Evolutionary conservation across 2,329 filamentous ascomycete species (phyloP), one percentile per base, ranked within the genome.

Genomic region (Colletotrichum sp.): DNA sequence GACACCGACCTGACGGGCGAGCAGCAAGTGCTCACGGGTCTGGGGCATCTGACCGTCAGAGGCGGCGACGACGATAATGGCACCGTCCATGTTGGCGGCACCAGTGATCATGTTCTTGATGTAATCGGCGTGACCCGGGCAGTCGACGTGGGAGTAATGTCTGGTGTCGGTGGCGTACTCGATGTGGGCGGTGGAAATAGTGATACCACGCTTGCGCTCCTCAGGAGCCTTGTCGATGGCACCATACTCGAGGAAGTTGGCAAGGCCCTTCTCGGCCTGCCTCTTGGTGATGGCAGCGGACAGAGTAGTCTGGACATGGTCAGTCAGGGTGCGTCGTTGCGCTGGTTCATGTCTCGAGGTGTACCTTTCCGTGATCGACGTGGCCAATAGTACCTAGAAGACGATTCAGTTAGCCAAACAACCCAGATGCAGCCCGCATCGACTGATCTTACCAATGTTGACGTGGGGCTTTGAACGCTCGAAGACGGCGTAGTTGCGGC

Each of bases 31-130:
- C 90, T 99, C 97, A 88, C 97, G 93, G 80, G 97, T 99, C 92
- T 99, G 98, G 83, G 97, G 97, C 97, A 99, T 99, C 90, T 99
- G 98, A 85, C 97, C 97, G 85, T 99, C 97, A 49, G 96, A 98
- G 81, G 97, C 97, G 81, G 98, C 98, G 82, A 99, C 98, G 80
- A 99, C 97, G 83, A 99, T 98, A 85, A 99, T 96, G 83, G 97
- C 96, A 83, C 97, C 97, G 83, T 99, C 97, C 97, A 99, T 99
- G 91, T 96, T 98, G 83, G 98, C 96, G 78, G 97, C 96, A 93
- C 97, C 97, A 80, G 97, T 99, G 87, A 99, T 99, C 97, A 99
- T 99, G 94, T 99, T 99, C 93, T 99, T 99, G 91, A 99, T 99
- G 92, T 99, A 99, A 95, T 99, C 97, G 88, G 97, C 97, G 94